Base-by-base conservation (phyloP, 78 protist species). In the Dictyostelium citrinum region DNA sequence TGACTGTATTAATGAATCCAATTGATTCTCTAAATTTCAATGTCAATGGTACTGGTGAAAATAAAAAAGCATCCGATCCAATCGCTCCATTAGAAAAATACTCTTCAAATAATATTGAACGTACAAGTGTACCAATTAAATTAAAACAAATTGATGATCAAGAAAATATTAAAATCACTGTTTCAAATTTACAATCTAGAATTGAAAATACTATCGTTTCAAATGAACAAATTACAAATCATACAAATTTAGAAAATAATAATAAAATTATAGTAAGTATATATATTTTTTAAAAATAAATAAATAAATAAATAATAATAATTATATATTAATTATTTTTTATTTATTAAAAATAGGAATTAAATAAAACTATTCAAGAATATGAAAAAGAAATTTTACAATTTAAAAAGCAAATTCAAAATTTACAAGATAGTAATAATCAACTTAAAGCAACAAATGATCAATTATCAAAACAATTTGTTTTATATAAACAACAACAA, bases 11-110 rank as follows among this genome's bases (percentile, higher is more conserved):
- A 4, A 29, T 88, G 41, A 88, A 88, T 29, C 93, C 93, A 46
- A 88, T 88, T 0, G 93, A 88, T 39, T 43, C 17, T n/a, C 29
- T 88, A 16, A 78, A 43, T 46, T 77, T 88, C 81, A 77, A 77
- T 77, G 77, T 33, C 1, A 76, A 60, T 51, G 46, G 33, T 46
- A 5, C 79, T 2, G 43, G 71, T 8, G 43, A 16, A 14, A 71
- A 78, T 39, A 55, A 64, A 20, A 76, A 88, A 55, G 0, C 39
- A 5, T 67, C 68, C 0, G 86, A 88, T 14, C 93, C 93, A 76
- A 31, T 88, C 0, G 79, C 67, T 61, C 86, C 93, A n/a, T 88
- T 88, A 5, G 93, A 88, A 55, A 88, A 88, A 46, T 88, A 76
- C 33, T 39, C 79, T 49, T 39, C 82, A 27, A 71, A 45, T 35